Conservation (phyloP, 2,329 filamentous ascomycete species). For the Phaeosphaeria sp. region DNA sequence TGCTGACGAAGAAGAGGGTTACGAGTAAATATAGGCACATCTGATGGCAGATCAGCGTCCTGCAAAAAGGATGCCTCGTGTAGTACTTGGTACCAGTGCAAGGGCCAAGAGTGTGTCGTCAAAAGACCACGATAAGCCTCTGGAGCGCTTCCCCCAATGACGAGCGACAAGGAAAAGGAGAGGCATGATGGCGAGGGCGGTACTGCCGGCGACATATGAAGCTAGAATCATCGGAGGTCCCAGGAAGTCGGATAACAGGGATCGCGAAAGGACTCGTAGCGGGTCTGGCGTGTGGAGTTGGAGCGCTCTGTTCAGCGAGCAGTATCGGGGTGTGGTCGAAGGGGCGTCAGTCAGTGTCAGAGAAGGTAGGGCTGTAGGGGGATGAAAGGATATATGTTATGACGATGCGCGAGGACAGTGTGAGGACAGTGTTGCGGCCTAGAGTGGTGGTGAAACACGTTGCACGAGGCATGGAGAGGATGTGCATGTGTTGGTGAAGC, state of each 20-base stretch:
- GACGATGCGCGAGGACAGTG: too few relatives aligned
- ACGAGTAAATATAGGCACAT: constrained; percentile 23
- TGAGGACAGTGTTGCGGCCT: background rate
- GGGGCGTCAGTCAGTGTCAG: background rate
- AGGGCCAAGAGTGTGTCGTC: constrained; percentile 32
- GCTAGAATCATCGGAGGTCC: constrained; percentile 14
- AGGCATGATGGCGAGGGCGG: constrained; percentile 23
- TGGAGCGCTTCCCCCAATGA: constrained; percentile 26
- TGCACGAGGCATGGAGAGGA: background rate
- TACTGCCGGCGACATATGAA: constrained; percentile 18
- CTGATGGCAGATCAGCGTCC: constrained; percentile 9
- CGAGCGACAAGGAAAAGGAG: constrained; percentile 27
- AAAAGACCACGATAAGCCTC: constrained; percentile 16
- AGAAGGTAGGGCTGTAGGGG: background rate
- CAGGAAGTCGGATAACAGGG: constrained; percentile 5
- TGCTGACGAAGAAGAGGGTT: constrained; percentile 21
- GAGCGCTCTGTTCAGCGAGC: constrained; percentile 1
- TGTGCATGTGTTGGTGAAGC: background rate
- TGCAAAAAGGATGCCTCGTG: background rate
- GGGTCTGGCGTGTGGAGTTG: background rate
- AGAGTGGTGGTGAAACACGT: background rate
- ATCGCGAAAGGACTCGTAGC: background rate
- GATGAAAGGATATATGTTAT: background rate
- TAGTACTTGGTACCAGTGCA: constrained; percentile 19
- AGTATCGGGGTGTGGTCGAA: too few relatives aligned